Conservation (phyloP, 495 filamentous ascomycete genomes). For the Neurospora discreta region DNA sequence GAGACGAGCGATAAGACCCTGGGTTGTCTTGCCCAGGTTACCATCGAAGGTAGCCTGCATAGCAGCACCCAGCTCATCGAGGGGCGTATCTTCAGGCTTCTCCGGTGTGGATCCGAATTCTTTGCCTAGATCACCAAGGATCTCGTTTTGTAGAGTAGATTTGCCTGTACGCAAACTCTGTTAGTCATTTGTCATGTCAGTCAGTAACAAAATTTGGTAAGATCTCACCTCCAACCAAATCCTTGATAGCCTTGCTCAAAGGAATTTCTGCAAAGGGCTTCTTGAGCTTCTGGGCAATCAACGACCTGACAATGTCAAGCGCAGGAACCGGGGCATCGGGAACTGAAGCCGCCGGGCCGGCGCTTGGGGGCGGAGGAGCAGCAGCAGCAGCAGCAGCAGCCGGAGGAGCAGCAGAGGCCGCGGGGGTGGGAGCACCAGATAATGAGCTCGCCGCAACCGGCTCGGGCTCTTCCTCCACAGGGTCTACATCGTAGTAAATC, state of each 20-base stretch:
- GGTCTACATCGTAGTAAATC: constrained; percentile 98
- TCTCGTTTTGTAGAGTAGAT: constrained; percentile 96
- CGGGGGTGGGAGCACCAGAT: constrained; percentile 34
- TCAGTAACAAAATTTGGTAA: not conserved
- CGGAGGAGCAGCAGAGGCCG: constrained; percentile 37
- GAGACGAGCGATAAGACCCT: constrained; percentile 82
- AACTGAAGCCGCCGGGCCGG: constrained; percentile 81
- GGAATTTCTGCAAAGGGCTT: constrained; percentile 84
- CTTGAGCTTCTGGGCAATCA: constrained; percentile 98
- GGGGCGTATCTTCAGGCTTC: constrained; percentile 93
- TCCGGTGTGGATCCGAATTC: constrained; percentile 97
- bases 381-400: constrained; percentile 37
- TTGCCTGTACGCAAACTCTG: constrained; percentile 48
- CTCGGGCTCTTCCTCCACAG: constrained; percentile 79
- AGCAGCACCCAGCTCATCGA: constrained; percentile 88
- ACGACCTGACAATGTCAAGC: constrained; percentile 74
- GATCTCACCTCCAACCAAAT: constrained; percentile 84
- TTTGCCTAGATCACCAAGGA: constrained; percentile 89
- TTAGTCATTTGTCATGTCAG: constrained; percentile 6
- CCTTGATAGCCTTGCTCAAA: constrained; percentile 94
- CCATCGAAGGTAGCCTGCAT: constrained; percentile 99
- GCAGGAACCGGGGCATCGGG: constrained; percentile 79
- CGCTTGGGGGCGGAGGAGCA: constrained; percentile 52
- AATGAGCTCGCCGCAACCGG: constrained; percentile 36
- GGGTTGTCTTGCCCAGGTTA: constrained; percentile 92